These are phyloP conservation scores for Wickerhamomyces pijperi DNA, from an alignment of 805 yeast species.

Conservation along the genomic window DNA sequence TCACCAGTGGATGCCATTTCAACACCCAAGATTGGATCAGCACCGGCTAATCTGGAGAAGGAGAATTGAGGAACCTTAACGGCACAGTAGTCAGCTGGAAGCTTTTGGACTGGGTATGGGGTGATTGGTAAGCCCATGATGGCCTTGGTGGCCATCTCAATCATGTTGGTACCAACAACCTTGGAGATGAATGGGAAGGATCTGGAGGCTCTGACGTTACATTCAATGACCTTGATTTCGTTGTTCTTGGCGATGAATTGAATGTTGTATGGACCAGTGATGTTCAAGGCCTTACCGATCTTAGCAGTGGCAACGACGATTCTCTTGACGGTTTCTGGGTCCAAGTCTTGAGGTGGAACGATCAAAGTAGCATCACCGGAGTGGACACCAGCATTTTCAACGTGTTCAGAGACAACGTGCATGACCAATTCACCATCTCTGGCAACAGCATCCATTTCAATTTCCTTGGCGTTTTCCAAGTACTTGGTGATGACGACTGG, in stretches of 20 bases:
- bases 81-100: conserved; percentile 92
- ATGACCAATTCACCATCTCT: conserved; percentile 85
- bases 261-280: conserved; percentile 95
- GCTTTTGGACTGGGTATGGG: conserved; percentile 81
- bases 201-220: conserved; percentile 98
- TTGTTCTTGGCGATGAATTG: conserved; percentile 94
- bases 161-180: conserved; percentile 92
- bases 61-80: conserved; percentile 96
- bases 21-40: conserved; percentile 95
- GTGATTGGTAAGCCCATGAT: conserved; percentile 78
- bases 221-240: conserved; percentile 94
- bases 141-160: conserved; percentile 95
- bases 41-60: conserved; percentile 93
- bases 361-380: conserved; percentile 98
- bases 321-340: conserved; percentile 80
- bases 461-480: conserved; percentile 94
- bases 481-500: conserved; percentile 97
- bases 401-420: conserved; percentile 98
- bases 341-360: conserved; percentile 94
- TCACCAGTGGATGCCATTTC: conserved; percentile 99
- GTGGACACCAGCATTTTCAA: conserved; percentile 98
- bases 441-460: conserved; percentile 98
- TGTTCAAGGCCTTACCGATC: conserved; percentile 88
- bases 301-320: conserved; percentile 94
- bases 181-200: conserved; percentile 98